These are phyloP conservation scores for Sequoia sempervirens DNA, from an alignment of 75 land plant species.

Conservation along the genomic window DNA sequence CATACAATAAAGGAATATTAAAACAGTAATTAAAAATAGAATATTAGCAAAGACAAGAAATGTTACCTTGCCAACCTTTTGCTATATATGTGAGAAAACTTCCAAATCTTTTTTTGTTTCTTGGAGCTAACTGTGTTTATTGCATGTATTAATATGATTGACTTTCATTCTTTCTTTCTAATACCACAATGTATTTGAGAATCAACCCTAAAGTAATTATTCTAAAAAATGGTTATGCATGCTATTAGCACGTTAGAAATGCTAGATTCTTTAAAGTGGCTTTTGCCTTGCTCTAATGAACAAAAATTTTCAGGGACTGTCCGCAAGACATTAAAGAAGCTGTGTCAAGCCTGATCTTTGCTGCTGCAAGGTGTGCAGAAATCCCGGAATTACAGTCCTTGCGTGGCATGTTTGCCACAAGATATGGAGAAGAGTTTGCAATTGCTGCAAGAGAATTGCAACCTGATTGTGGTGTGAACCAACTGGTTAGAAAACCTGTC, in stretches of 20 bases:
- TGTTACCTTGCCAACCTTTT: background rate
- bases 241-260: background rate
- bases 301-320: conserved; percentile 10
- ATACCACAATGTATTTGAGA: background rate
- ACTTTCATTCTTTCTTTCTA: background rate
- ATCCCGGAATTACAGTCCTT: conserved; percentile 9
- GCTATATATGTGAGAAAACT: background rate
- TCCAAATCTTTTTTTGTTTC: background rate
- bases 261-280: background rate
- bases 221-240: background rate
- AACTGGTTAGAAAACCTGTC: background rate
- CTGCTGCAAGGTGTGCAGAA: conserved; percentile 19
- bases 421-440: conserved; percentile 16
- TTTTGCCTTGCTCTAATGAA: background rate
- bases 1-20: background rate
- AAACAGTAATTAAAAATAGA: background rate
- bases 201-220: background rate
- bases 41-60: background rate
- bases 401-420: conserved; percentile 17
- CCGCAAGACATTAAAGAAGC: conserved; percentile 14
- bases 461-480: conserved; percentile 14
- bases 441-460: conserved; percentile 6
- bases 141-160: background rate
- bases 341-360: conserved; percentile 16
- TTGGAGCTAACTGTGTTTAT: background rate